phyloP scores from a whole-genome alignment of 352 stramenopile species.

The Phytophthora agathidicida region DNA sequence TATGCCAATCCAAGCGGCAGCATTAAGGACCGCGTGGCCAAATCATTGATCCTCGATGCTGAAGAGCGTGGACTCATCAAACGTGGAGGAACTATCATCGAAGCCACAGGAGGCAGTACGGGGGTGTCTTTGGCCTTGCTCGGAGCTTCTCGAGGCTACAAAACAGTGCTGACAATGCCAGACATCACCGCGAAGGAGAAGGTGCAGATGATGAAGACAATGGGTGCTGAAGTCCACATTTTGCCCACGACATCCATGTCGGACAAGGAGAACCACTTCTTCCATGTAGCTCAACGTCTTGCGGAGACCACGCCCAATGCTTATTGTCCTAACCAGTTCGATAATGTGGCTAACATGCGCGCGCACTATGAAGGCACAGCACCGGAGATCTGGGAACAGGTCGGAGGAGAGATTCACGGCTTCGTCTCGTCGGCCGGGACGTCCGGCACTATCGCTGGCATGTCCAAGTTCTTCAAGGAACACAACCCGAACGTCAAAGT shows the following conservation, averaged over 20 bases:
- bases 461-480: constrained; percentile 94
- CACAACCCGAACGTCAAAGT: constrained; percentile 59
- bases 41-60: constrained; percentile 93
- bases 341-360: constrained; percentile 76
- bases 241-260: constrained; percentile 66
- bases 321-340: constrained; percentile 78
- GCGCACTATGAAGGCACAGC: constrained; percentile 83
- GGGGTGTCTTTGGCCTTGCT: constrained; percentile 92
- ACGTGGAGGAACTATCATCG: constrained; percentile 65
- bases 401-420: constrained; percentile 89
- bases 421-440: constrained; percentile 92
- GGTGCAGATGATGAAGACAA: constrained; percentile 80
- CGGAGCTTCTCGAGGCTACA: constrained; percentile 85
- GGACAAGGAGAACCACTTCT: constrained; percentile 79
- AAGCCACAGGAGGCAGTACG: constrained; percentile 93
- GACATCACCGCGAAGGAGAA: constrained; percentile 75
- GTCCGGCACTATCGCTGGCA: constrained; percentile 92
- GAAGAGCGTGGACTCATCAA: constrained; percentile 87
- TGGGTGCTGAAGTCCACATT: constrained; percentile 72
- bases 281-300: constrained; percentile 69
- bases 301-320: constrained; percentile 38
- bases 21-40: constrained; percentile 94
- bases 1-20: constrained; percentile 92
- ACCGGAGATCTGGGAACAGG: constrained; percentile 91
- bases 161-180: constrained; percentile 80